Base-by-base conservation (phyloP, 371 early-diverging fungal genomes). In the Capniomyces stellatus region DNA sequence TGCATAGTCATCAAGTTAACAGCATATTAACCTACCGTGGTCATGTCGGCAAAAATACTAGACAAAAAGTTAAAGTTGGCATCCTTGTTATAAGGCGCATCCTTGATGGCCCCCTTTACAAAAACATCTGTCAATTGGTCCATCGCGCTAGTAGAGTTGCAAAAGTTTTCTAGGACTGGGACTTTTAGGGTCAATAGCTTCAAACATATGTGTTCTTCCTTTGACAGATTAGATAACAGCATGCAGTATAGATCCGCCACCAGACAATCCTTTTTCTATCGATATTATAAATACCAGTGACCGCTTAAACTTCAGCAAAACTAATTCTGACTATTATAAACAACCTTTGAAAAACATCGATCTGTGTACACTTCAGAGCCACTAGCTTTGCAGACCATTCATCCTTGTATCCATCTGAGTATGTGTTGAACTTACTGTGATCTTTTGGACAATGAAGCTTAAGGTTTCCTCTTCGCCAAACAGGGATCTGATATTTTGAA, bases 141-240 rank as follows among this genome's bases (percentile, higher is more conserved):
- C 58, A 94, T 58, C 13, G 77, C 67, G 19, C 64, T 59, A 0
- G 61, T 59, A 13, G 79, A 76, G 25, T 61, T 48, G 67, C 64
- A 61, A 22, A 69, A 58, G 2, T 58, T 57, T 8, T 58, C 42
- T 15, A 50, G 46, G 25, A 54, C 47, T 40, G 54, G 40, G 1
- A 64, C 46, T 3, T 42, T 49, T 10, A 72, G 55, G 1, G 30
- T 29, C 3, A 85, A 50, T 6, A 89, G 58, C 56, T 72, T 71
- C 40, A 62, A 62, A 46, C 79, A 73, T 22, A 78, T 69, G 2
- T 61, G 54, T 49, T 76, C 81, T 44, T 73, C 56, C 59, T 92
- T 92, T 39, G 91, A 78, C 63, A 92, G 68, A 66, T 95, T 95
- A 56, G 90, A 89, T 47, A 95, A 68, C 15, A 92, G 73, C 95